These are phyloP conservation scores for Setomelanomma holmii DNA, from an alignment of 2,329 filamentous ascomycete species.

Conservation along the genomic window DNA sequence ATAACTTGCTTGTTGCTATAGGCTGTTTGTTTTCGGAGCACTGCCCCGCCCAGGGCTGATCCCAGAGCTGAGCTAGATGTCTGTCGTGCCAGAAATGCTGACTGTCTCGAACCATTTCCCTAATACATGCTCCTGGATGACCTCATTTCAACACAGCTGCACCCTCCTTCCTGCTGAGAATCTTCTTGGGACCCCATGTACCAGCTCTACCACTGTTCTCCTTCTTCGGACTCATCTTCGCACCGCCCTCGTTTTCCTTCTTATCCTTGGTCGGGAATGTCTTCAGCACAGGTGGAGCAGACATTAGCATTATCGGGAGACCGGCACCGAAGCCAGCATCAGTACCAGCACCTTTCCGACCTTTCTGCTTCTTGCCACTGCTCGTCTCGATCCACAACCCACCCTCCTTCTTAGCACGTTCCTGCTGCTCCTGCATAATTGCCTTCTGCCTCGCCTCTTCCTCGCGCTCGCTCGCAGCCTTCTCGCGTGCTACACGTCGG, in stretches of 20 bases:
- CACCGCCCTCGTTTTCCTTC: conserved; percentile 12
- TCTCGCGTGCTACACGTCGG: conserved; percentile 29
- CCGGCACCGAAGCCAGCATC: neutral
- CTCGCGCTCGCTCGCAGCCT: conserved; percentile 28
- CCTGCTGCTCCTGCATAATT: conserved; percentile 22
- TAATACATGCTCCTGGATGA: neutral
- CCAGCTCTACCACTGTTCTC: conserved; percentile 30
- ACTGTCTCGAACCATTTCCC: neutral
- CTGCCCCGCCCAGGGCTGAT: too few relatives aligned
- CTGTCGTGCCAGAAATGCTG: conserved; percentile 1
- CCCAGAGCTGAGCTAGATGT: too few relatives aligned
- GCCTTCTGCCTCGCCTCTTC: conserved; percentile 16
- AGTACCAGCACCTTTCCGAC: conserved; percentile 11
- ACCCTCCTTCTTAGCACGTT: conserved; percentile 25
- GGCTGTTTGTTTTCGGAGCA: too few relatives aligned
- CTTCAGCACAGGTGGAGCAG: conserved; percentile 10
- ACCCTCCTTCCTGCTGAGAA: conserved; percentile 30
- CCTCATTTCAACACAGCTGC: neutral
- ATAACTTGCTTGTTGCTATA: too few relatives aligned
- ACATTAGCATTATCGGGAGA: neutral
- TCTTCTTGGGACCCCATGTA: conserved; percentile 35
- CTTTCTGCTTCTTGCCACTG: conserved; percentile 21
- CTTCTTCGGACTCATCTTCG: conserved; percentile 13
- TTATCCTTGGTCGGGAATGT: conserved; percentile 17
- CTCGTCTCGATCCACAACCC: conserved; percentile 29